phyloP scores from a whole-genome alignment of 495 filamentous ascomycete species.

The Friedmanniomyces simplex region DNA sequence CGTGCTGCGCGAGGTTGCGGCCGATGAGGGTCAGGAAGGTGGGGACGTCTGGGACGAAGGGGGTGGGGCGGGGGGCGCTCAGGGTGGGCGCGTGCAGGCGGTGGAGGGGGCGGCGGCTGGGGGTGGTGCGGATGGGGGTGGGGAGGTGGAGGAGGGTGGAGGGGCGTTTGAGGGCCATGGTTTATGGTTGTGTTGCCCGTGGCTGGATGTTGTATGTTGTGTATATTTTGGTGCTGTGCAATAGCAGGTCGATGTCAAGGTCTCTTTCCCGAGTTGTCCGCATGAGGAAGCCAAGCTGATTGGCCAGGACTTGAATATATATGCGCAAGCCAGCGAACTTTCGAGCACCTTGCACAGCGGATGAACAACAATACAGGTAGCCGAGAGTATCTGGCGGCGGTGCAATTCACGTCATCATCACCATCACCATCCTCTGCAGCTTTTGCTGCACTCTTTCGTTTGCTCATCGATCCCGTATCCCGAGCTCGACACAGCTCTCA shows the following conservation, averaged over 20 bases:
- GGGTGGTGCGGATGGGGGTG: neutral
- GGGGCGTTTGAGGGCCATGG: slow-evolving; percentile 14
- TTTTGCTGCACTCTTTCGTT: too few relatives aligned
- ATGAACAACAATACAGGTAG: neutral
- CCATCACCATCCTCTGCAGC: too few relatives aligned
- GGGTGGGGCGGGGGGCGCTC: slow-evolving; percentile 56
- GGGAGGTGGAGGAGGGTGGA: slow-evolving; percentile 13
- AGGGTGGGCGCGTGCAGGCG: slow-evolving; percentile 24
- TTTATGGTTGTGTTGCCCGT: neutral
- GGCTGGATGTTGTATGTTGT: neutral
- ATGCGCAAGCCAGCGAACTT: too few relatives aligned
- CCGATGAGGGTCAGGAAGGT: slow-evolving; percentile 92
- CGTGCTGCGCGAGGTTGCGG: slow-evolving; percentile 68
- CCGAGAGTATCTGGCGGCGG: too few relatives aligned
- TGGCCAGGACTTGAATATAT: neutral
- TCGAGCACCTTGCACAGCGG: too few relatives aligned
- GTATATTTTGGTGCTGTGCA: neutral
- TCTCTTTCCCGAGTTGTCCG: too few relatives aligned
- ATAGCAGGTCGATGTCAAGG: too few relatives aligned
- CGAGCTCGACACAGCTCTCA: too few relatives aligned
- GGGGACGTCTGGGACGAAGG: slow-evolving; percentile 71
- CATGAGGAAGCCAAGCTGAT: neutral
- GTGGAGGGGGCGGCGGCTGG: slow-evolving; percentile 26
- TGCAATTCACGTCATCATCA: too few relatives aligned
- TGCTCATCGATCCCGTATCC: too few relatives aligned